Percentiles rank a stretch among this genome's conserved stretches.
phyloP scores from a whole-genome alignment of 441 rosid species.

The Theobroma grandiflorum region DNA sequence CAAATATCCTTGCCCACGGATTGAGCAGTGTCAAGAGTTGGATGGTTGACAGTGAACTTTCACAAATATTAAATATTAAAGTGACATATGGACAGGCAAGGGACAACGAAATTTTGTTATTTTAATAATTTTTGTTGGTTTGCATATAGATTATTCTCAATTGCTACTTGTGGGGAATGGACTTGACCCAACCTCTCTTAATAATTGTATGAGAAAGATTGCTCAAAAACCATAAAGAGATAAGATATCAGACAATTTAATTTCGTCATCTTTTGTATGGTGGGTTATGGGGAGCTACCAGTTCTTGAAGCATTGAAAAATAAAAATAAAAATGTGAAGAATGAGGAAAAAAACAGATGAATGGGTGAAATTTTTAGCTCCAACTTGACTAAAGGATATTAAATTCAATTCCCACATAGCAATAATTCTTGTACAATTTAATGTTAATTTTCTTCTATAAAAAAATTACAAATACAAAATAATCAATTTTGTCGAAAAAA shows the following conservation, averaged over 20 bases:
- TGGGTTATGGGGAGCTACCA: not conserved
- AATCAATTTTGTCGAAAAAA: too few relatives aligned
- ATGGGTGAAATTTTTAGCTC: too few relatives aligned
- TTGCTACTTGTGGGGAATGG: not conserved
- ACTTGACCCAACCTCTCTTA: not conserved
- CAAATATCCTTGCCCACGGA: not conserved
- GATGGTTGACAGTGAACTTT: not conserved
- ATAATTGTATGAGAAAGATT: not conserved
- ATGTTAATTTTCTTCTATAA: too few relatives aligned
- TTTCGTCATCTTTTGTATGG: not conserved
- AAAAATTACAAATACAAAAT: too few relatives aligned
- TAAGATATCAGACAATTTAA: not conserved
- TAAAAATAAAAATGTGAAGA: not conserved
- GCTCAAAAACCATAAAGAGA: not conserved
- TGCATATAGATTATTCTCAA: not conserved
- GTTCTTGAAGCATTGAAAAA: not conserved
- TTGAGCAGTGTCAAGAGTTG: not conserved
- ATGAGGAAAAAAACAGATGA: not conserved
- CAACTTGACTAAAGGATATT: too few relatives aligned
- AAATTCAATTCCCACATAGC: too few relatives aligned
- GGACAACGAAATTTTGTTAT: slow-evolving; percentile 18
- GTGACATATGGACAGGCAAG: not conserved
- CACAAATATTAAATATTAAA: not conserved
- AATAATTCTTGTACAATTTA: too few relatives aligned
- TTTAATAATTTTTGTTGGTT: slow-evolving; percentile 18